phyloP scores from a whole-genome alignment of 305 asterid species.

The Fraxinus nigra region DNA sequence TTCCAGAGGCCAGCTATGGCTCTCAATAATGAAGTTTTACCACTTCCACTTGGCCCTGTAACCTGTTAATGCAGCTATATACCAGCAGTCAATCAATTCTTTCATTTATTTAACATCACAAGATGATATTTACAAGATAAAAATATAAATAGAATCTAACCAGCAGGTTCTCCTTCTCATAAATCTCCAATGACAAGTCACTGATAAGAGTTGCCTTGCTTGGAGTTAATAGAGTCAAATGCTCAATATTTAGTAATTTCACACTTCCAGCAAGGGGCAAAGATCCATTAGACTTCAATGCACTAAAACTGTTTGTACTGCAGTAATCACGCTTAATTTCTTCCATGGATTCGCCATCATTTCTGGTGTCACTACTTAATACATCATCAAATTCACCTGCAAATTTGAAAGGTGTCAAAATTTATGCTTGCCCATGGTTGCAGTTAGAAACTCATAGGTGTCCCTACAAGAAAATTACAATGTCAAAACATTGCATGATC shows the following conservation, averaged over 20 bases:
- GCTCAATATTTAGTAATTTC: conserved; percentile 53
- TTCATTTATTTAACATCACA: conserved; percentile 15
- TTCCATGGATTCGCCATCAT: conserved; percentile 36
- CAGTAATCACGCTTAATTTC: conserved; percentile 51
- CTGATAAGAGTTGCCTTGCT: conserved; percentile 62
- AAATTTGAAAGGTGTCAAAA: conserved; percentile 21
- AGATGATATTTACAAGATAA: conserved; percentile 21
- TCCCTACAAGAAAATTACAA: not conserved
- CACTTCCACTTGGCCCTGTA: conserved; percentile 96
- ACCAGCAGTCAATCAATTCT: conserved; percentile 26
- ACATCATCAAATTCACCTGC: conserved; percentile 95
- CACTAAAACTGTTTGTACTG: conserved; percentile 26
- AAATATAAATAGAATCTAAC: conserved; percentile 38
- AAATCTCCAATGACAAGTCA: conserved; percentile 69
- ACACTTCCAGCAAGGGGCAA: conserved; percentile 31
- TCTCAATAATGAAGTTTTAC: conserved; percentile 87
- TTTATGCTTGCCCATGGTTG: not conserved
- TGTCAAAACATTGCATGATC: not conserved
- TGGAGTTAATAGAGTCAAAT: conserved; percentile 76
- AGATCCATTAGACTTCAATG: conserved; percentile 51
- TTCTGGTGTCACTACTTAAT: conserved; percentile 43
- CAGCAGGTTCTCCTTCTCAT: conserved; percentile 72
- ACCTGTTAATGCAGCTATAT: conserved; percentile 58
- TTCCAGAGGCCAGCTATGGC: conserved; percentile 92
- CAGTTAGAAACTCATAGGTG: conserved; percentile 14